These are phyloP conservation scores for Paecilomyces fulvus DNA, from an alignment of 2,329 filamentous ascomycete genomes.

Conservation along the genomic window DNA sequence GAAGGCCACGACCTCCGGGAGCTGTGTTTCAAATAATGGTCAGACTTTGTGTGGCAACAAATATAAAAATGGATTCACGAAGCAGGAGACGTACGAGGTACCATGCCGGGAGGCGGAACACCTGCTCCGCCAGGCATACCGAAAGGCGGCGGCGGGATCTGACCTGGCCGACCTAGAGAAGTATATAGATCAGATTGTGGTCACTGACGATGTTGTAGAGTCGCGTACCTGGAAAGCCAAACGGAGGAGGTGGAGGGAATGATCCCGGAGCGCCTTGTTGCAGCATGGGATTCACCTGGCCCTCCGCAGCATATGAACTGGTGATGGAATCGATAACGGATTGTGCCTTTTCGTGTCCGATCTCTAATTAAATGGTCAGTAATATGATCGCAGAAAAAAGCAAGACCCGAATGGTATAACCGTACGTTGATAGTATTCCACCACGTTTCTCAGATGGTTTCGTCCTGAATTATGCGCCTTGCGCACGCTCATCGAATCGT, in stretches of 20 bases:
- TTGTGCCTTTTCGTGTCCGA: conserved; percentile 96
- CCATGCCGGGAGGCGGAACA: conserved; percentile 33
- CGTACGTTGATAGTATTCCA: conserved; percentile 94
- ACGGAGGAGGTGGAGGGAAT: conserved; percentile 46
- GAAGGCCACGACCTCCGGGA: conserved; percentile 47
- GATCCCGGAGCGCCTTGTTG: conserved; percentile 48
- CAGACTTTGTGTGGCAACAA: background rate
- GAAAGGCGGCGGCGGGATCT: conserved; percentile 51
- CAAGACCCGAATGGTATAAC: conserved; percentile 6
- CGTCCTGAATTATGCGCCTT: conserved; percentile 96
- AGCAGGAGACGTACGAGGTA: conserved; percentile 44
- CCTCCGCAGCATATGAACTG: conserved; percentile 87
- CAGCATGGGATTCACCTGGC: conserved; percentile 84
- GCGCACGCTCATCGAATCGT: conserved; percentile 99
- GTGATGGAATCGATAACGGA: conserved; percentile 98
- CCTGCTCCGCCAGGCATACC: conserved; percentile 39
- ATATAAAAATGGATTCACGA: background rate
- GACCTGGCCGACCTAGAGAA: conserved; percentile 25
- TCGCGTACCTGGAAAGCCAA: conserved; percentile 53
- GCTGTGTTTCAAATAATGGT: conserved; percentile 27
- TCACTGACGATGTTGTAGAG: background rate
- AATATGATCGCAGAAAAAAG: conserved; percentile 1
- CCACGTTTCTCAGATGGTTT: conserved; percentile 94
- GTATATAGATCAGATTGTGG: background rate
- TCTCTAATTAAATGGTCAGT: conserved; percentile 53